Evolutionary conservation across 805 yeast species (phyloP), one percentile per base, ranked within the genome.

Genomic region (Metschnikowia drakensbergensis): DNA sequence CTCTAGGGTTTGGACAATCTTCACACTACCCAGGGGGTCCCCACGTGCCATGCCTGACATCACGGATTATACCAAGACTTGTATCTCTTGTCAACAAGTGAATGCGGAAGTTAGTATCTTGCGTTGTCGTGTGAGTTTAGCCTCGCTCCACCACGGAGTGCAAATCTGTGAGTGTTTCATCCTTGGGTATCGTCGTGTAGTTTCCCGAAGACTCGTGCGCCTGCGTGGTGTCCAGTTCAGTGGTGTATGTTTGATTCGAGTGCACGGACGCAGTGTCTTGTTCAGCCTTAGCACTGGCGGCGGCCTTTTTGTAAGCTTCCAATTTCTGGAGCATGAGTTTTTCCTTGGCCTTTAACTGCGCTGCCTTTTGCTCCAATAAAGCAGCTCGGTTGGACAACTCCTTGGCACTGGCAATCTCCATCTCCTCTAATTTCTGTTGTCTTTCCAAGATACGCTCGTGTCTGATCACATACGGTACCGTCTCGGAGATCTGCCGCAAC

Each of bases 391-490:
- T 72, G 28, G 88, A 81, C 58, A 87, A 71, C 58, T 86, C 92
- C 60, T 76, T 77, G 0, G 92, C 94, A 46, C 87, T 80, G 53
- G 83, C 84, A 59, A 84, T 83, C 63, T 87, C 95, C 67, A 87
- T 68, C 57, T 86, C 89, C 62, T 86, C 91, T 44, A 87, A 69
- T 67, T 84, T 86, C 49, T 83, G 88, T 60, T 87, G 91, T 64
- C 87, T 83, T 45, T 85, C 84, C 54, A 82, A 67, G 48, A 86
- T 77, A 49, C 85, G 77, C 65, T 87, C 92, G 64, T 86, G 92
- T 62, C 88, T 79, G 53, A 87, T 69, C 31, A 86, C 84, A 57
- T 87, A 87, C n/a, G 95, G 95, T 25, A 87, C 88, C 1, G 94
- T 87, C 61, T 86, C 92, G 37, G 90, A 83, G 48, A 87, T 82